phyloP scores from a whole-genome alignment of 2,329 filamentous ascomycete genomes.

The Paracoccidioides brasiliensis region DNA sequence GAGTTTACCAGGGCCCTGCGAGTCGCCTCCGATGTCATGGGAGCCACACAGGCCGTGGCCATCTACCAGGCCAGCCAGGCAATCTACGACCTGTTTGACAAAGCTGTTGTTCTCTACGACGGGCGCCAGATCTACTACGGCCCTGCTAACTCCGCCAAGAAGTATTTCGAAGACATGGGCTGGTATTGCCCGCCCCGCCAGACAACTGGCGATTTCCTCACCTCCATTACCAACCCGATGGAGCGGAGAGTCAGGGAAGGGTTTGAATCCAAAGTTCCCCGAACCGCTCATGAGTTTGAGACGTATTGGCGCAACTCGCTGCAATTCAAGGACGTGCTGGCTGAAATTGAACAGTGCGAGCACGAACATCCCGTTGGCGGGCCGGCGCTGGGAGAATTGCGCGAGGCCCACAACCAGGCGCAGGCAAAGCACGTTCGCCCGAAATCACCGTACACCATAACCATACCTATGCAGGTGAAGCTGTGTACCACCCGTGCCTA shows the following conservation, averaged over 20 bases:
- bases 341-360: constrained; percentile 24
- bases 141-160: constrained; percentile 43
- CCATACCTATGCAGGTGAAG: constrained; percentile 58
- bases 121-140: constrained; percentile 69
- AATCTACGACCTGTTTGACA: constrained; percentile 55
- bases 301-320: constrained; percentile 33
- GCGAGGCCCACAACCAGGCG: constrained; percentile 19
- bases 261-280: constrained; percentile 48
- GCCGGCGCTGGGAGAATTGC: constrained; percentile 19
- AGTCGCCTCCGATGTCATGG: constrained; percentile 37
- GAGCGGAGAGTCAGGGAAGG: constrained; percentile 46
- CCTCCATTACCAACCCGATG: constrained; percentile 51
- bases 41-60: constrained; percentile 41
- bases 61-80: constrained; percentile 44
- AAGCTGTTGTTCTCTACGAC: constrained; percentile 60
- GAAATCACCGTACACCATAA: constrained; percentile 59
- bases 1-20: constrained; percentile 45
- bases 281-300: constrained; percentile 56
- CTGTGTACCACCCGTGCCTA: constrained; percentile 77
- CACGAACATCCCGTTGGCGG: constrained; percentile 22
- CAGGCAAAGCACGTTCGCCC: constrained; percentile 27
- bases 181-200: constrained; percentile 55
- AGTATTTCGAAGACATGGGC: constrained; percentile 56
- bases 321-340: constrained; percentile 19
- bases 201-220: constrained; percentile 57